Evolutionary conservation across 1,139 yeast genomes (phyloP).

Genomic region (Protomyces macrosporus): DNA sequence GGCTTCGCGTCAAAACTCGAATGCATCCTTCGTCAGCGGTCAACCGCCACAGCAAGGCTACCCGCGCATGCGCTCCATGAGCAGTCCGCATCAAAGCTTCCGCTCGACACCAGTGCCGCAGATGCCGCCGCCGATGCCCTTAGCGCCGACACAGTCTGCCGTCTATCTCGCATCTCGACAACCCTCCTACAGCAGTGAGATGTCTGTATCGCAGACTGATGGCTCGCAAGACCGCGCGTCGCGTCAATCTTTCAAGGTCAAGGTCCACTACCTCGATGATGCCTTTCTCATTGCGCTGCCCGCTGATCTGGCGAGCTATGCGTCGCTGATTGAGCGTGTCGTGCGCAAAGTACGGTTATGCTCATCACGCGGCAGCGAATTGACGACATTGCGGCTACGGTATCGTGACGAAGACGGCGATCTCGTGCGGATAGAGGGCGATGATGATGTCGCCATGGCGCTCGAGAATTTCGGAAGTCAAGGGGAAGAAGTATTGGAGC

Average conservation of each 20-base stretch:
- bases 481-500: background rate
- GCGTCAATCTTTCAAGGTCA: conserved; percentile 40
- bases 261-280: conserved; percentile 44
- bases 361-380: conserved; percentile 41
- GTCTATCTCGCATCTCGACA: background rate
- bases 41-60: background rate
- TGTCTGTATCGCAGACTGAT: background rate
- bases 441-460: conserved; percentile 59
- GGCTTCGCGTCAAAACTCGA: background rate
- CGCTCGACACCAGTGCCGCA: conserved; percentile 9
- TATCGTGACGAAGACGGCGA: conserved; percentile 96
- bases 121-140: conserved; percentile 23
- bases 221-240: background rate
- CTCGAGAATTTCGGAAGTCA: conserved; percentile 34
- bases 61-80: conserved; percentile 23
- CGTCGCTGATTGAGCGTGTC: conserved; percentile 46
- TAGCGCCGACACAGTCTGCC: background rate
- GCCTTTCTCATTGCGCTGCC: conserved; percentile 49
- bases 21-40: conserved; percentile 6
- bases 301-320: conserved; percentile 43
- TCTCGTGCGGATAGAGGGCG: conserved; percentile 76
- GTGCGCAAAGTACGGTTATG: conserved; percentile 46
- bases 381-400: conserved; percentile 52
- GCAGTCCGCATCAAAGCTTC: conserved; percentile 19
- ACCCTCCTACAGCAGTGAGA: background rate